These are phyloP conservation scores for Mercurialis annua DNA, from an alignment of 345 rosid genomes.

Conservation along the genomic window DNA sequence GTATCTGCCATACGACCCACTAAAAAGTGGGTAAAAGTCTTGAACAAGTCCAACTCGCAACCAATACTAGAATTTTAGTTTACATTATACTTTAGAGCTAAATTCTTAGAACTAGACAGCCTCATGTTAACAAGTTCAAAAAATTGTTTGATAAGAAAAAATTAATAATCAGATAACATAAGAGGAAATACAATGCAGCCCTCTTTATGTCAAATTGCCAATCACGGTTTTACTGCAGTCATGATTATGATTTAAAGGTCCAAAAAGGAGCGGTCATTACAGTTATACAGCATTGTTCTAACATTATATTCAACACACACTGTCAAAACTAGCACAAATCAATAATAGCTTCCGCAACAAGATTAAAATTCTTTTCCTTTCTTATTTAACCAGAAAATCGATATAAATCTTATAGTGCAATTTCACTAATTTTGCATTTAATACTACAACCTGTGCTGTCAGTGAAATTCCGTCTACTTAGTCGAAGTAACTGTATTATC, in stretches of 20 bases:
- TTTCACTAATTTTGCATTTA: not conserved
- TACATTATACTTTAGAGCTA: no score
- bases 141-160: no score
- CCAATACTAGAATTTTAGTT: no score
- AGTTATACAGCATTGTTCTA: not conserved
- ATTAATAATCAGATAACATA: no score
- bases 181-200: no score
- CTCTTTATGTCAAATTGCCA: no score
- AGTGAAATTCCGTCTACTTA: not conserved
- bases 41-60: no score
- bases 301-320: not conserved
- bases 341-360: not conserved
- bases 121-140: no score
- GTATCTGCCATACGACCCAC: not conserved
- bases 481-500: not conserved
- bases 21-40: no score
- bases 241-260: no score
- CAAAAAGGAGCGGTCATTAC: not conserved
- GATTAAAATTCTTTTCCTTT: not conserved
- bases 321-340: not conserved
- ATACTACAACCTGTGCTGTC: not conserved
- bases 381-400: not conserved
- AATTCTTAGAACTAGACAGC: no score
- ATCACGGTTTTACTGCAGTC: no score
- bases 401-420: not conserved